Percentiles rank a stretch among this genome's conserved stretches.
phyloP scores from a whole-genome alignment of 345 rosid genomes.

The Balakata baccata region DNA sequence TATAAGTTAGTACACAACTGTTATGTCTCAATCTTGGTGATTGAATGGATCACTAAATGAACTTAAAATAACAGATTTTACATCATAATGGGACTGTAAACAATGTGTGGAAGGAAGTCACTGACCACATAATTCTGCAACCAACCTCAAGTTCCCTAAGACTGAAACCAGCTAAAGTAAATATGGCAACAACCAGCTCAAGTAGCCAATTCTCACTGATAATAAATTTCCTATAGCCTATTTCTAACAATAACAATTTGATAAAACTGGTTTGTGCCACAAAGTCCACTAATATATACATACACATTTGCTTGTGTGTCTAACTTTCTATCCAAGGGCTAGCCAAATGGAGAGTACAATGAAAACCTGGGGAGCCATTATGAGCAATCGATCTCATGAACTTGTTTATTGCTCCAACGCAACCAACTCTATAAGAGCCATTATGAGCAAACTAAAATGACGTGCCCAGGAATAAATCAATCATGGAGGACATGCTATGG shows the following conservation, averaged over 20 bases:
- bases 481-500: not conserved
- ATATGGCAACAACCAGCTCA: not conserved
- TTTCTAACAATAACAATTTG: not conserved
- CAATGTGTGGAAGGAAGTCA: not conserved
- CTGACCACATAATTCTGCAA: not conserved
- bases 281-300: too few species aligned
- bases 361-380: not conserved
- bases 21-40: not conserved
- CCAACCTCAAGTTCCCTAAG: not conserved
- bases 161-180: not conserved
- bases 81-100: not conserved
- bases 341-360: not conserved
- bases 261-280: too few species aligned
- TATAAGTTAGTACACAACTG: not conserved
- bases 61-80: not conserved
- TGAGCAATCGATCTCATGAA: not conserved
- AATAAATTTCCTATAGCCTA: not conserved
- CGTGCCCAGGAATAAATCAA: not conserved
- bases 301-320: too few species aligned
- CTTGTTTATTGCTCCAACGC: not conserved
- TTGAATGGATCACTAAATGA: too few species aligned
- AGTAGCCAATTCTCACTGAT: not conserved
- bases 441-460: not conserved
- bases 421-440: not conserved
- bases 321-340: not conserved